phyloP scores from a whole-genome alignment of 495 filamentous ascomycete genomes.

The Hyaloscypha hepaticicola region DNA sequence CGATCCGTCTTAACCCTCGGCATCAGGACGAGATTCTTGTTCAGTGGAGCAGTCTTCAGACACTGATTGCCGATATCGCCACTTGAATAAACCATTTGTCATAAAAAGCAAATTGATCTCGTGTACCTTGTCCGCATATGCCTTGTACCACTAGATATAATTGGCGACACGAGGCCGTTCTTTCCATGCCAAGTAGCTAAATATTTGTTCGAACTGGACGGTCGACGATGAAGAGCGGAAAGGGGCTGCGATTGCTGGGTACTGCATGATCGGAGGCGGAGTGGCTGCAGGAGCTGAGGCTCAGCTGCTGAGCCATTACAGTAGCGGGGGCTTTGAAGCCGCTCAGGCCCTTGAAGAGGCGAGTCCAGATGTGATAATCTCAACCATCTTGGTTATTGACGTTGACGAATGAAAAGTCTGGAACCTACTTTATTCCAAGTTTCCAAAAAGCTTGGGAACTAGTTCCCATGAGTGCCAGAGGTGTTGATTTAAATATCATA shows the following conservation, averaged over 20 bases:
- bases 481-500: too few relatives aligned
- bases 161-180: background rate
- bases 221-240: background rate
- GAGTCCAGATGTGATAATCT: background rate
- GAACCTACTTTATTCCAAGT: background rate
- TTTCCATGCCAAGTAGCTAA: background rate
- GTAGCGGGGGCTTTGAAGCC: background rate
- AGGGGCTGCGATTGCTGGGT: background rate
- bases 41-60: background rate
- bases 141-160: background rate
- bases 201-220: background rate
- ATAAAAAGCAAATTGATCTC: constrained; percentile 5
- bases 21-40: background rate
- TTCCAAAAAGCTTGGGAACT: background rate
- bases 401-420: background rate
- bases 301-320: too few relatives aligned
- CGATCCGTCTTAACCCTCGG: background rate
- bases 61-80: too few relatives aligned
- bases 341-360: background rate
- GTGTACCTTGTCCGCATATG: constrained; percentile 3
- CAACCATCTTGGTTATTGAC: background rate
- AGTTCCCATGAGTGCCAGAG: too few relatives aligned
- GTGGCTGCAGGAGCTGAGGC: background rate
- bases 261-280: background rate
- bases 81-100: too few relatives aligned